These are phyloP conservation scores for Kwoniella sp. DNA, from an alignment of 768 basidiomycete species.

Conservation along the genomic window DNA sequence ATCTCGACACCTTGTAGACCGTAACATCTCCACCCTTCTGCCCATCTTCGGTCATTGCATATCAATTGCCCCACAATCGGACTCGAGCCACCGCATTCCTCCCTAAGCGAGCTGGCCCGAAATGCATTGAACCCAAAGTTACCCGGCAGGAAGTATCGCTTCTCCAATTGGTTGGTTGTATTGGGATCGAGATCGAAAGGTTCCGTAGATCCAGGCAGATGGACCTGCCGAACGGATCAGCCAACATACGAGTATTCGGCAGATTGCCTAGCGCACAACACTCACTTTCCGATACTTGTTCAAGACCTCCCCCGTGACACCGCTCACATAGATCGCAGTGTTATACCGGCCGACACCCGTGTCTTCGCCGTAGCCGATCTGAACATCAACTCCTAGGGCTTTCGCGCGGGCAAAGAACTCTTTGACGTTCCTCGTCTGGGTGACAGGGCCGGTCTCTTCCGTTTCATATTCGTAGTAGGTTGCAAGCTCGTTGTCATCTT, in stretches of 20 bases:
- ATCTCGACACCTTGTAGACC: conserved; percentile 54
- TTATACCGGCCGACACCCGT: conserved; percentile 48
- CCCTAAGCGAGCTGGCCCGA: conserved; percentile 43
- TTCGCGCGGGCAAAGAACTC: conserved; percentile 44
- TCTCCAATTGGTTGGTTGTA: conserved; percentile 56
- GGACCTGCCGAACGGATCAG: no score
- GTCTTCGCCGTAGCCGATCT: conserved; percentile 54
- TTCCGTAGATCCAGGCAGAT: conserved; percentile 50
- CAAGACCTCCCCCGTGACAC: conserved; percentile 37
- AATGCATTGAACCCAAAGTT: conserved; percentile 54
- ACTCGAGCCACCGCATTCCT: conserved; percentile 18
- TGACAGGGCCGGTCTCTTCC: conserved; percentile 29
- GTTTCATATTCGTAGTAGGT: conserved; percentile 46
- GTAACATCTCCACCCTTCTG: conserved; percentile 52
- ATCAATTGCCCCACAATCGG: conserved; percentile 53
- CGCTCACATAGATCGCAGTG: conserved; percentile 49
- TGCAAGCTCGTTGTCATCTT: conserved; percentile 45
- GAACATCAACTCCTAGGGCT: conserved; percentile 49
- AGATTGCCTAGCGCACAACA: conserved; percentile 1
- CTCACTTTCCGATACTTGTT: conserved; percentile 51
- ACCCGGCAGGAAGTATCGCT: conserved; percentile 54
- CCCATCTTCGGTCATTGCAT: conserved; percentile 55
- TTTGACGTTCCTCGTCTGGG: conserved; percentile 32
- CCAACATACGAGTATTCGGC: no score
- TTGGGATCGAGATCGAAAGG: conserved; percentile 48